Base-by-base conservation (phyloP, 257 asterid genomes). In the Nicotiana tomentosiformis region DNA sequence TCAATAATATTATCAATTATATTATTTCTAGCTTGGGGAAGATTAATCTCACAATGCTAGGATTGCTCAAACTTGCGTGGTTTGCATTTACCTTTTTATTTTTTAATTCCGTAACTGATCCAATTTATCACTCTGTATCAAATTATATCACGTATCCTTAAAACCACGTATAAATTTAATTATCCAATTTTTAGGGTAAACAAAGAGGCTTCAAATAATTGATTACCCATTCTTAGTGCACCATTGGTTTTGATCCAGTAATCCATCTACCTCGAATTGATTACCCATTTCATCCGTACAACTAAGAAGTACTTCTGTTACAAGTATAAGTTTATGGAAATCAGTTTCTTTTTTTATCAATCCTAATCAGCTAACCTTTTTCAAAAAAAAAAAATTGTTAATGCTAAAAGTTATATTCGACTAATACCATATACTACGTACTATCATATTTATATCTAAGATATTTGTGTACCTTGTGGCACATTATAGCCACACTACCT, bases 381-480 rank as follows among this genome's bases (percentile, higher is more conserved):
- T 2, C 5, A 17, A 10, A 18, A 2, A n/a, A 10, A 5, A 23
- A 58, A 37, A 5, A n/a, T 11, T 1, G 56, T 49, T 49, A 14
- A 55, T 55, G 60, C 7, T 55, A 18, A 15, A 55, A 14, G 16
- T 15, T 55, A 14, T 15, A 55, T 55, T 15, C n/a, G 62, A 56
- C 46, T 37, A 6, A 56, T 56, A 56, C 23, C 62, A 6, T 23
- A 23, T 23, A 23, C 26, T 23, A 23, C 26, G 26, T 23, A 23
- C 26, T 23, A 23, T 23, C 26, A 55, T 56, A 65, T 65, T 66
- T 15, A 15, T 30, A 57, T 57, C 62, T 70, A 18, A 70, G 26
- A 32, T 77, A 35, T 8, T 32, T 77, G 7, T 2, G n/a, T 39
- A 90, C 97, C 95, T 87, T 83, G 89, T 35, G 94, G 74, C 86